Evolutionary conservation across 129 eudicot species (phyloP).

Genomic region (Dittrichia graveolens): DNA sequence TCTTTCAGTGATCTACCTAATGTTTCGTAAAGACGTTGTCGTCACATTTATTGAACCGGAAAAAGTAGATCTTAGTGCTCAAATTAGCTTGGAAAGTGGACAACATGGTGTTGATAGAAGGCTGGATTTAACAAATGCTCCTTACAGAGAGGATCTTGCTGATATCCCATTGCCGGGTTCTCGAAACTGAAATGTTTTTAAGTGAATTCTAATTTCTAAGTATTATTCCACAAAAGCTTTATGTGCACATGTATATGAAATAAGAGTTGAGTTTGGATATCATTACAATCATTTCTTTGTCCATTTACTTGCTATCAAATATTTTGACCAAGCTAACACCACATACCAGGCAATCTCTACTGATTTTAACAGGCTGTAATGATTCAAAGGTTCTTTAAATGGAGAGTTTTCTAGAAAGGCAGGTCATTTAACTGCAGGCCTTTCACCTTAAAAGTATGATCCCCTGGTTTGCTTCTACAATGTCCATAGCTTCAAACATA

Average conservation of each 20-base stretch:
- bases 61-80: slow-evolving; percentile 38
- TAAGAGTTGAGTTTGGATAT: slow-evolving; percentile 13
- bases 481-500: too few relatives aligned
- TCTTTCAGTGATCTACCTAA: slow-evolving; percentile 56
- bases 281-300: neutral
- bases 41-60: slow-evolving; percentile 51
- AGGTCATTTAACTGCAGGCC: too few relatives aligned
- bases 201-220: slow-evolving; percentile 13
- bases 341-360: too few relatives aligned
- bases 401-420: too few relatives aligned
- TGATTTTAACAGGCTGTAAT: too few relatives aligned
- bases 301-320: neutral
- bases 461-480: too few relatives aligned
- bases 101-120: slow-evolving; percentile 19
- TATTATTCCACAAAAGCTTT: neutral
- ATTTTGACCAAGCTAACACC: neutral
- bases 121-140: slow-evolving; percentile 34
- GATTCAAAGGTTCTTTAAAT: too few relatives aligned
- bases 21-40: slow-evolving; percentile 62
- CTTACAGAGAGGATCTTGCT: slow-evolving; percentile 65
- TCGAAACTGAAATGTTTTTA: slow-evolving; percentile 7
- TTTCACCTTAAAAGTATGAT: too few relatives aligned
- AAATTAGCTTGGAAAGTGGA: slow-evolving; percentile 49
- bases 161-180: slow-evolving; percentile 66
- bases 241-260: neutral